These are phyloP conservation scores for Leishmania lainsoni DNA, from an alignment of 208 protist species.

Conservation along the genomic window DNA sequence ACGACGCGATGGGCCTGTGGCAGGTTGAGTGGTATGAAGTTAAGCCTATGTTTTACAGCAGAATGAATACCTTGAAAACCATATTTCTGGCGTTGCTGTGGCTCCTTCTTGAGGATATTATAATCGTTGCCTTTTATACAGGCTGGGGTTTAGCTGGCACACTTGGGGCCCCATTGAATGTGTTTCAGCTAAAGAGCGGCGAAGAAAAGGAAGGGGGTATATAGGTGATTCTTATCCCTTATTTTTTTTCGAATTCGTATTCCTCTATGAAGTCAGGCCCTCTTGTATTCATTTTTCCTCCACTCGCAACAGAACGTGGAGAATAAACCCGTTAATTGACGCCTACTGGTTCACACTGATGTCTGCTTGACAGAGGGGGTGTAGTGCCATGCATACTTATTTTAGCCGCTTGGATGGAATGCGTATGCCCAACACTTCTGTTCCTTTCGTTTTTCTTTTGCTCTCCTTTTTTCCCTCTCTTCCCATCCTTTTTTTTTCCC, in stretches of 20 bases:
- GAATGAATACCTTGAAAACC: neutral
- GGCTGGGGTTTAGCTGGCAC: neutral
- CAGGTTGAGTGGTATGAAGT: neutral
- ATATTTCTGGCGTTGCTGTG: neutral
- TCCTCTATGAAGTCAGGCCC: neutral
- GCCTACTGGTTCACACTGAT: neutral
- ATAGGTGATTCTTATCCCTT: neutral
- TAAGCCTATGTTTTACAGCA: neutral
- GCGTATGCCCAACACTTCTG: neutral
- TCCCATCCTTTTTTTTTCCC: neutral
- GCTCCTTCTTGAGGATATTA: neutral
- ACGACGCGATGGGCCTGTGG: neutral
- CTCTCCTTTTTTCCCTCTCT: neutral
- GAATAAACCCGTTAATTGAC: neutral
- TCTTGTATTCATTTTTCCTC: neutral
- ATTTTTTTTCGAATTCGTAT: neutral
- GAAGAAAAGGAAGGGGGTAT: neutral
- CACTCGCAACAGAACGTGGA: neutral
- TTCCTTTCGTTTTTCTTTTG: conserved; percentile 14
- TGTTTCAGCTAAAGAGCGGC: neutral
- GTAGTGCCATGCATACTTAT: neutral
- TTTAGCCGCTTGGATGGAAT: neutral
- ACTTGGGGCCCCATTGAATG: neutral
- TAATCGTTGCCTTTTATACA: neutral
- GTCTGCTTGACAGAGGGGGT: neutral